Base-by-base conservation (phyloP, 495 filamentous ascomycete species). In the Penicillium atrosanguineum region DNA sequence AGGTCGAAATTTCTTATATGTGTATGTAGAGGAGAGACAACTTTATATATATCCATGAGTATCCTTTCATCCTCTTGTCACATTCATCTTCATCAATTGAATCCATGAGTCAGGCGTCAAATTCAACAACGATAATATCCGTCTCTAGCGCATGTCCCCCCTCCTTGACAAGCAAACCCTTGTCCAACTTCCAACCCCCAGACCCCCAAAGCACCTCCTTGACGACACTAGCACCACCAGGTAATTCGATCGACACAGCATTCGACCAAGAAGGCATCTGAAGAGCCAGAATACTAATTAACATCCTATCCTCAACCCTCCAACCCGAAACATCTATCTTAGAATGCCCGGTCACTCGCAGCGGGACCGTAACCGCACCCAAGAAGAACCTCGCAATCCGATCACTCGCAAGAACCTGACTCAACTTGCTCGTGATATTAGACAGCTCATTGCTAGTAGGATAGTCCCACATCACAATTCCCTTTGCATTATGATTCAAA, bases 401-500 rank as follows among this genome's bases (percentile, higher is more conserved):
- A 6, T 50, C 48, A 29, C 40, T 18, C 8, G 50, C 56, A 28
- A 74, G 40, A 7, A 63, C 56, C 18, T 48, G 46, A 36, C 50
- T 61, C 46, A 72, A 41, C 25, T 46, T 18, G 26, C 52, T 60
- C 5, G 65, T 71, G 0, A 58, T 51, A 6, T 38, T 54, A 40
- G 31, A 38, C 15, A 74, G 48, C 16, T 59, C 62, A 1, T 25
- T 6, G 9, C 34, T 61, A 0, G 66, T 71, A 3, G 71, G 65
- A 25, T 53, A 74, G 39, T 56, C 59, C 71, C 71, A 72, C 65
- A 68, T 68, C 8, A 72, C 62, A 23, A 72, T 64, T 1, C 71
- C 84, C 57, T 82, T 82, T 0, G 77, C 85, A 28, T 82, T 80
- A 48, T 85, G 80, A 59, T 87, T 87, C n/a, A 89, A 51, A 23